A percentile compares a stretch with the other conserved stretches of the same genome.
Evolutionary conservation across 768 basidiomycete genomes (phyloP).

Genomic region (Lentinula sp.): DNA sequence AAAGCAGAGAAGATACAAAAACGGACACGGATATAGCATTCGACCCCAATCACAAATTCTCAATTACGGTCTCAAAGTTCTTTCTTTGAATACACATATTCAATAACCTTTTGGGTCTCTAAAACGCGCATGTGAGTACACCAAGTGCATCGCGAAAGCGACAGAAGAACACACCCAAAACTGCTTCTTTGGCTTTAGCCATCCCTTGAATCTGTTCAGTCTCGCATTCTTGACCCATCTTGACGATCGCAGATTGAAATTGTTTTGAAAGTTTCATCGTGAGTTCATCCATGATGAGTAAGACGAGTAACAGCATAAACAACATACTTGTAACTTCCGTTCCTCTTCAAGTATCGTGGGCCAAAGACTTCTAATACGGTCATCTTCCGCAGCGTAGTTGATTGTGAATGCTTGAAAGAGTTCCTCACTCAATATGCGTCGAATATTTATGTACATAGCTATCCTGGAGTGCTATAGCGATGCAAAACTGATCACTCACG

Average conservation of each 20-base stretch:
- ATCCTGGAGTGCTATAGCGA: not conserved
- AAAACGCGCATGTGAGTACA: not conserved
- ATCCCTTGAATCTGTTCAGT: not conserved
- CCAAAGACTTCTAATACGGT: not conserved
- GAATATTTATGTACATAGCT: too few relatives aligned
- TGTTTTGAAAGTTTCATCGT: not conserved
- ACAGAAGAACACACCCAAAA: not conserved
- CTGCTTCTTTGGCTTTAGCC: not conserved
- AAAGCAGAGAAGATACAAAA: not conserved
- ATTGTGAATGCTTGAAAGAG: constrained; percentile 5
- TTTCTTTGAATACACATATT: not conserved
- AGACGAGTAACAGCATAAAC: not conserved
- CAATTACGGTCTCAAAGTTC: not conserved
- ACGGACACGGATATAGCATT: not conserved
- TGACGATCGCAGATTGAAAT: not conserved
- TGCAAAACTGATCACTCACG: not conserved
- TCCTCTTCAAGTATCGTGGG: not conserved
- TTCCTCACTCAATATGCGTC: not conserved
- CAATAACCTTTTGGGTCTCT: constrained; percentile 3
- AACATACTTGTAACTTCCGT: constrained; percentile 1
- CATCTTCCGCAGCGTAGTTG: constrained; percentile 3
- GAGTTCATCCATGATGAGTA: not conserved
- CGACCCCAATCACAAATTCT: not conserved
- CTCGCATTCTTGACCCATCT: not conserved
- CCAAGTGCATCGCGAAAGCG: not conserved